These are phyloP conservation scores for Sphagnum fallax DNA, from an alignment of 228 moss, liverwort and hornwort genomes.

Conservation along the genomic window DNA sequence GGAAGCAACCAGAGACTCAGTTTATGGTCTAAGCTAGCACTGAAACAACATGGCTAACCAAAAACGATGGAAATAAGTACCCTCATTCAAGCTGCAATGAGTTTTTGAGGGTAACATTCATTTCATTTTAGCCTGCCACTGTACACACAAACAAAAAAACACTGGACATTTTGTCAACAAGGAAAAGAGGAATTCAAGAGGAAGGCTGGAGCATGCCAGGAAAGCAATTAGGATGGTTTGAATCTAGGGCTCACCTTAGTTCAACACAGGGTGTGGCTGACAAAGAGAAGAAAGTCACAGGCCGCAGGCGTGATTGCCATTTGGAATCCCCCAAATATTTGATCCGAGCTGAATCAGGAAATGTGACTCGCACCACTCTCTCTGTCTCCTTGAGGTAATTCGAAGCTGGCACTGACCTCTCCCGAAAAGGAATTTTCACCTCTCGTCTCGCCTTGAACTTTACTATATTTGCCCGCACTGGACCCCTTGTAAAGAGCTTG, in stretches of 20 bases:
- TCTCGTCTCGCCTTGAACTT: constrained; percentile 62
- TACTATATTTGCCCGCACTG: constrained; percentile 47
- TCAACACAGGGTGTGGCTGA: constrained; percentile 76
- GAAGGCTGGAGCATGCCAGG: too few species aligned
- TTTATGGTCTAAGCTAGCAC: too few species aligned
- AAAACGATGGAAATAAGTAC: too few species aligned
- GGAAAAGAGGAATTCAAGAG: too few species aligned
- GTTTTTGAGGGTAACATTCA: too few species aligned
- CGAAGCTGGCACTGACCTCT: constrained; percentile 43
- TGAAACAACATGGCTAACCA: too few species aligned
- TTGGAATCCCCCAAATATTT: constrained; percentile 63
- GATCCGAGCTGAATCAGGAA: constrained; percentile 87
- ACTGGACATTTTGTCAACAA: too few species aligned
- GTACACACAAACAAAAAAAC: too few species aligned
- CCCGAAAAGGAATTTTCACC: constrained; percentile 68
- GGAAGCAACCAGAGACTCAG: too few species aligned
- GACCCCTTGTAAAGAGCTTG: neutral
- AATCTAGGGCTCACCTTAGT: constrained; percentile 36
- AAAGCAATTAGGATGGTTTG: too few species aligned
- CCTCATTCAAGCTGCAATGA: too few species aligned
- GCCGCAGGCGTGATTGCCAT: constrained; percentile 66
- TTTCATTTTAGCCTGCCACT: too few species aligned
- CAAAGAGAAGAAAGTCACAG: constrained; percentile 71
- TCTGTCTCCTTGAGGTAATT: constrained; percentile 75
- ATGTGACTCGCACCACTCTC: constrained; percentile 81